Percentiles rank a stretch among this genome's conserved stretches.
Conservation (phyloP, 371 early-diverging fungal species). For the Parasitella parasitica region DNA sequence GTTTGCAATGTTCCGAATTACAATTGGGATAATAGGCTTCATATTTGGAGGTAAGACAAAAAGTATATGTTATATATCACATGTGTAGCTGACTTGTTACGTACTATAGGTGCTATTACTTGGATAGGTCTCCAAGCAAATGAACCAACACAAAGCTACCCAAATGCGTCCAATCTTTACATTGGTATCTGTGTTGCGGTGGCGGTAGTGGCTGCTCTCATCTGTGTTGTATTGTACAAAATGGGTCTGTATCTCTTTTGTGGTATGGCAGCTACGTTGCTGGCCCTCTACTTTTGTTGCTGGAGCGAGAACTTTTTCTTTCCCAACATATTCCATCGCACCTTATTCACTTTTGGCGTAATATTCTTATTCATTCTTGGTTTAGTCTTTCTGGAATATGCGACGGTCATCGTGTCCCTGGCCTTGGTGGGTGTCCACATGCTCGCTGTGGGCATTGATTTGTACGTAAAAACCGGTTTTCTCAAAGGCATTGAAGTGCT, state of each 20-base stretch:
- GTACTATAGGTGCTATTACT: neutral
- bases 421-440: constrained; percentile 34
- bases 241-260: constrained; percentile 20
- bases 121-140: neutral
- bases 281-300: constrained; percentile 36
- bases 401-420: constrained; percentile 22
- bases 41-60: constrained; percentile 31
- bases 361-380: constrained; percentile 3
- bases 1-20: constrained; percentile 30
- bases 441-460: constrained; percentile 30
- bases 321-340: constrained; percentile 25
- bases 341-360: constrained; percentile 15
- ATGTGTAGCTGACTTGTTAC: too few relatives aligned
- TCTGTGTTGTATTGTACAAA: constrained; percentile 14
- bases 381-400: constrained; percentile 15
- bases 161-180: constrained; percentile 16
- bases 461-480: constrained; percentile 23
- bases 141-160: constrained; percentile 30
- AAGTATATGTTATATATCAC: too few relatives aligned
- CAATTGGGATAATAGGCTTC: constrained; percentile 25
- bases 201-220: constrained; percentile 17
- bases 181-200: constrained; percentile 16
- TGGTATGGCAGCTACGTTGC: constrained; percentile 19
- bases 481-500: constrained; percentile 1
- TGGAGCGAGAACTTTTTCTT: constrained; percentile 40